These are phyloP conservation scores for Tulasnella sp. DNA, from an alignment of 768 basidiomycete species.

Conservation along the genomic window DNA sequence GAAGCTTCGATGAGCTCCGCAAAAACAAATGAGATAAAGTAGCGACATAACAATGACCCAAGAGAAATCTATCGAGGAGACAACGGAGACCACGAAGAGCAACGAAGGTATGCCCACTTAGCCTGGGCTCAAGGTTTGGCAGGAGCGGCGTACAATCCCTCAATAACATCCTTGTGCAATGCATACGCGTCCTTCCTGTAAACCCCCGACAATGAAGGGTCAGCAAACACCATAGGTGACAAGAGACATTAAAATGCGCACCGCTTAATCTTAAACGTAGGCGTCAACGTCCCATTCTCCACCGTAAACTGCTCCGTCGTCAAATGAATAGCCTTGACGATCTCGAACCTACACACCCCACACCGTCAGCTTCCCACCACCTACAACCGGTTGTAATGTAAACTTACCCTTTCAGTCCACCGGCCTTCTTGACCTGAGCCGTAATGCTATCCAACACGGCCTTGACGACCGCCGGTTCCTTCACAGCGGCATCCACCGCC, in stretches of 20 bases:
- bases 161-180: background rate
- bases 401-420: slow-evolving; percentile 61
- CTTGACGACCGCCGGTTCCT: slow-evolving; percentile 47
- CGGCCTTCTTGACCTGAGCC: slow-evolving; percentile 43
- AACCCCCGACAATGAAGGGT: background rate
- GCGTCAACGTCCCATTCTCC: slow-evolving; percentile 77
- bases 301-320: slow-evolving; percentile 60
- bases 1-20: too few species aligned
- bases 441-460: slow-evolving; percentile 45
- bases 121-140: background rate
- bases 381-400: background rate
- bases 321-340: slow-evolving; percentile 69
- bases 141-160: slow-evolving; percentile 4
- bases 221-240: background rate
- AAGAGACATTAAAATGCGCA: background rate
- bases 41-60: background rate
- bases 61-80: too few species aligned
- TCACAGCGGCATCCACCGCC: slow-evolving; percentile 41
- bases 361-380: background rate
- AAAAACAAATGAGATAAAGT: background rate
- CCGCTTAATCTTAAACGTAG: slow-evolving; percentile 64
- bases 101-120: background rate
- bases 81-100: background rate
- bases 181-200: slow-evolving; percentile 9
- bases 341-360: slow-evolving; percentile 61